These are phyloP conservation scores for Rubus idaeus DNA, from an alignment of 306 rosid species.

Conservation along the genomic window DNA sequence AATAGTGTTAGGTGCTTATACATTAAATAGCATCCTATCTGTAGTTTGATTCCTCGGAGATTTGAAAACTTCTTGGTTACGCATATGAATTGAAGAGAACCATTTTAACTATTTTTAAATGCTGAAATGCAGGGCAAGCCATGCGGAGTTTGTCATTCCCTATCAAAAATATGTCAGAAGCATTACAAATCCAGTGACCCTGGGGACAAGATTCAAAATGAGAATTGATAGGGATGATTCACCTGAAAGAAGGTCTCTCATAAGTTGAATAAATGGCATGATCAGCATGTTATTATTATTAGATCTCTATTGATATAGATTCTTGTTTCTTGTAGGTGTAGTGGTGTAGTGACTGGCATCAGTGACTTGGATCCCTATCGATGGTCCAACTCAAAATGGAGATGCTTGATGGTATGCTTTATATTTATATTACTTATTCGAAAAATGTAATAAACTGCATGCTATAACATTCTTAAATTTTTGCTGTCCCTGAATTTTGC, in stretches of 20 bases:
- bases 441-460: not conserved
- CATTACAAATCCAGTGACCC: conserved; percentile 59
- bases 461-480: not conserved
- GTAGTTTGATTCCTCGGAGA: conserved; percentile 10
- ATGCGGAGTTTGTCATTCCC: conserved; percentile 84
- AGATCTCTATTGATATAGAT: conserved; percentile 14
- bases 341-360: conserved; percentile 74
- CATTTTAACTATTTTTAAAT: conserved; percentile 24
- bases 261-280: conserved; percentile 15
- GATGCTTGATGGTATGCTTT: conserved; percentile 76
- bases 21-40: not conserved
- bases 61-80: not conserved
- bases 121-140: conserved; percentile 68
- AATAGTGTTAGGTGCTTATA: not conserved
- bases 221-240: conserved; percentile 93
- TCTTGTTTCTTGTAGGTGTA: conserved; percentile 57
- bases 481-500: not conserved
- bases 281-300: conserved; percentile 9
- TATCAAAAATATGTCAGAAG: conserved; percentile 74
- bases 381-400: conserved; percentile 96
- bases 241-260: conserved; percentile 77
- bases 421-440: conserved; percentile 4
- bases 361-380: conserved; percentile 81
- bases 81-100: conserved; percentile 7
- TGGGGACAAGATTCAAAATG: conserved; percentile 87